Evolutionary conservation across 352 stramenopile species (phyloP), one percentile per base, ranked within the genome.

Genomic region (Saprolegnia parasitica): DNA sequence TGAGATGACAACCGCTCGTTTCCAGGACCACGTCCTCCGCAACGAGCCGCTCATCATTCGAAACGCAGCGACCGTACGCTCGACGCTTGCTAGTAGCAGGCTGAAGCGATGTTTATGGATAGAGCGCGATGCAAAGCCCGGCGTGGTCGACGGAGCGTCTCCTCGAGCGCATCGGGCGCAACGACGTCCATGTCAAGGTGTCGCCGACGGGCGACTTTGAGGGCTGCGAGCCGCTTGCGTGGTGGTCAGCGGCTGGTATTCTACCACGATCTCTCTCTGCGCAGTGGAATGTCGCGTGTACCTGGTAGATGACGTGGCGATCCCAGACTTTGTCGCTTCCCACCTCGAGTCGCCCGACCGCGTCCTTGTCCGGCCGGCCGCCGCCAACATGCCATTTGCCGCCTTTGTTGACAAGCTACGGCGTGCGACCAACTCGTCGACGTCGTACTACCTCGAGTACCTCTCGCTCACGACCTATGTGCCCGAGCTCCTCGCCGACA

Each of bases 381-480:
- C 55, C 2, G 2, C 45, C n/a, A 67, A 72, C 56, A 72, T 72
- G 56, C 39, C 56, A 16, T 72, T 72, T 29, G 21, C 56, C 8
- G 32, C n/a, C 18, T 72, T 72, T 58, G 18, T 72, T n/a, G n/a
- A n/a, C 18, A n/a, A 26, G 16, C 45, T 72, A 3, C 20, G 9
- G 8, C 4, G n/a, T 23, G 23, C 56, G 13, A 8, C n/a, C 18
- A 11, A 26, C 13, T 67, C 66, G 15, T 20, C 26, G 26, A 72
- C 66, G 37, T 72, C 66, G 32, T 72, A 68, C 45, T 72, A 72
- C 24, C 32, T 72, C 11, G 66, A 72, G 40, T 72, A 72, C n/a
- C 32, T 67, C 23, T 72, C 66, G 26, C 60, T 72, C 20, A 45
- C 56, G 1, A 56, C 56, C 10, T 67, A 68, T 35, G 60, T 60